Conservation (phyloP, 768 basidiomycete genomes). For the Steccherinum ochraceum region DNA sequence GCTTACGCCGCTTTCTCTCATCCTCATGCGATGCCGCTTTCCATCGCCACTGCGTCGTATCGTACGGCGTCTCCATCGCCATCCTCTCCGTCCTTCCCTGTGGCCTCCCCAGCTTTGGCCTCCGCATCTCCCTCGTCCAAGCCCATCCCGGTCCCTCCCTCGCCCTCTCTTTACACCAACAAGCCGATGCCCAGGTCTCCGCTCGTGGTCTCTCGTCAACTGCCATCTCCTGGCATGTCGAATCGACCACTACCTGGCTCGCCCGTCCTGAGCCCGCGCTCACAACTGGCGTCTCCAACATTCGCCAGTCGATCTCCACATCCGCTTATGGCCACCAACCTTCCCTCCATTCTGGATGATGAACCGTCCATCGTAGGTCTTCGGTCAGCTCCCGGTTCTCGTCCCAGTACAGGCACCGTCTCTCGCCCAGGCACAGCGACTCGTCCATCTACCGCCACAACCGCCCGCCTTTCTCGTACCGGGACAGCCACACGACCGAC, state of each 20-base stretch:
- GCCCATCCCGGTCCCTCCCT: conserved; percentile 1
- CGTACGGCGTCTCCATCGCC: conserved; percentile 21
- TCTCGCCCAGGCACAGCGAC: neutral
- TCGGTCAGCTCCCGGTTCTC: neutral
- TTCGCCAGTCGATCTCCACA: neutral
- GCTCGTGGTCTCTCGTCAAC: conserved; percentile 6
- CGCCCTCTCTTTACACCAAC: neutral
- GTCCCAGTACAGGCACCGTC: neutral
- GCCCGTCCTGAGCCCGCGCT: conserved; percentile 4
- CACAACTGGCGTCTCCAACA: neutral
- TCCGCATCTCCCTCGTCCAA: conserved; percentile 15
- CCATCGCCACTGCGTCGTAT: conserved; percentile 25
- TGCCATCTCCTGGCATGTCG: conserved; percentile 12
- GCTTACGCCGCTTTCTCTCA: conserved; percentile 12
- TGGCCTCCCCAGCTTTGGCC: conserved; percentile 19
- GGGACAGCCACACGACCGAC: neutral
- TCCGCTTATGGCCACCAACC: neutral
- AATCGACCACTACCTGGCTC: conserved; percentile 8
- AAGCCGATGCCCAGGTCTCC: conserved; percentile 6
- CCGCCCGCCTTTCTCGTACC: conserved; percentile 4
- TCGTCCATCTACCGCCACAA: neutral
- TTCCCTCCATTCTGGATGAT: neutral
- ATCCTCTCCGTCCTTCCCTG: conserved; percentile 29
- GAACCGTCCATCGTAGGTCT: neutral
- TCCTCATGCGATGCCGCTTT: conserved; percentile 24